phyloP scores from a whole-genome alignment of 805 yeast species.

The baker's yeast (Saccharomyces cerevisiae) region DNA sequence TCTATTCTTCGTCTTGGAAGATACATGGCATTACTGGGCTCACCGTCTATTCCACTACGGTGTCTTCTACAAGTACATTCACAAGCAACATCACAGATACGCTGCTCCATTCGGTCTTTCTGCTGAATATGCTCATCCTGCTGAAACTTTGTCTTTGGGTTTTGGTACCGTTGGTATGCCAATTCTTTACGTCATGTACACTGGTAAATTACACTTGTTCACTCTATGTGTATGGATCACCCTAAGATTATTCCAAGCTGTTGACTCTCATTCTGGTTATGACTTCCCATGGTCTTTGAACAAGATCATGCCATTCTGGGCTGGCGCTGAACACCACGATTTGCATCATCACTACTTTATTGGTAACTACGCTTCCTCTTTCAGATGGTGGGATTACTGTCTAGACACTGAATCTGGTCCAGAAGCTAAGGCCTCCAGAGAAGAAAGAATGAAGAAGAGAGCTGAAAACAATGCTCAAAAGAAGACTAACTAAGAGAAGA shows the following conservation, averaged over 20 bases:
- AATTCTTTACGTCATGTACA: conserved; percentile 66
- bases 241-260: conserved; percentile 87
- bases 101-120: conserved; percentile 97
- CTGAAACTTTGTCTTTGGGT: conserved; percentile 84
- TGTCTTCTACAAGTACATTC: conserved; percentile 82
- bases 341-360: conserved; percentile 93
- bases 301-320: conserved; percentile 92
- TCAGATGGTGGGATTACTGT: conserved; percentile 91
- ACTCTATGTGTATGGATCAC: conserved; percentile 88
- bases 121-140: conserved; percentile 96
- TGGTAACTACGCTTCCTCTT: conserved; percentile 90
- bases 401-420: conserved; percentile 88
- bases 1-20: conserved; percentile 79
- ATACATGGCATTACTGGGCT: conserved; percentile 94
- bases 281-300: conserved; percentile 96
- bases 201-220: conserved; percentile 73
- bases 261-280: conserved; percentile 95
- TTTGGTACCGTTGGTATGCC: conserved; percentile 97
- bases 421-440: conserved; percentile 68
- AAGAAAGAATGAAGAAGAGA: conserved; percentile 47
- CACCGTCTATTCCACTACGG: conserved; percentile 89
- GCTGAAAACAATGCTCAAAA: conserved; percentile 42
- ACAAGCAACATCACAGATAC: conserved; percentile 95
- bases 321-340: conserved; percentile 97
- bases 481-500: conserved; percentile 2